Conservation (phyloP, 495 filamentous ascomycete genomes). For the Penicillium waksmanii region DNA sequence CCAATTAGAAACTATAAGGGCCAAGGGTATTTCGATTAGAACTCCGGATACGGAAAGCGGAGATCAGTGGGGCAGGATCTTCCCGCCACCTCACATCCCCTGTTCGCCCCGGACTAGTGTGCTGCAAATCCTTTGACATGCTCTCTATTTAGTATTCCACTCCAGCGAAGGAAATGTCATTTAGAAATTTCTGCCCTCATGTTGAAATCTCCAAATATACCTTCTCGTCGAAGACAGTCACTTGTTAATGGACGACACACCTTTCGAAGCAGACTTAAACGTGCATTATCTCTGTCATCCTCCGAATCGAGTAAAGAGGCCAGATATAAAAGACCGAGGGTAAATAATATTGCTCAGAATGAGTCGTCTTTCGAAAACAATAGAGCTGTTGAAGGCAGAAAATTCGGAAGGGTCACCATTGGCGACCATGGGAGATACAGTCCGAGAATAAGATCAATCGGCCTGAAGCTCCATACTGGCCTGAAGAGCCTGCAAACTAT, state of each 20-base stretch:
- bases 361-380: neutral
- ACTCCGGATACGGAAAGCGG: no score
- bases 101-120: no score
- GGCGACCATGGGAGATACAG: slow-evolving; percentile 2
- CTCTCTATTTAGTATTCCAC: no score
- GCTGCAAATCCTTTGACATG: no score
- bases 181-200: no score
- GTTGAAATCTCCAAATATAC: neutral
- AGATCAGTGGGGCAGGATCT: no score
- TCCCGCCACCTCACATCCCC: no score
- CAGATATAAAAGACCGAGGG: neutral
- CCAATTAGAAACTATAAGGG: no score
- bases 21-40: no score
- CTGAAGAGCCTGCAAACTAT: neutral
- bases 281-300: slow-evolving; percentile 5
- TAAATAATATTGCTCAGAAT: neutral
- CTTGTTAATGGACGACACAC: neutral
- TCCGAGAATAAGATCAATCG: neutral
- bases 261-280: slow-evolving; percentile 3
- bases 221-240: neutral
- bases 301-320: slow-evolving; percentile 2
- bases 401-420: neutral
- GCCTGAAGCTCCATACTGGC: neutral
- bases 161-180: no score
- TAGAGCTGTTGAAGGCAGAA: neutral